Percentiles rank a stretch among this genome's conserved stretches.
Conservation (phyloP, 129 eudicot genomes). For the Helichrysum umbraculigerum region DNA sequence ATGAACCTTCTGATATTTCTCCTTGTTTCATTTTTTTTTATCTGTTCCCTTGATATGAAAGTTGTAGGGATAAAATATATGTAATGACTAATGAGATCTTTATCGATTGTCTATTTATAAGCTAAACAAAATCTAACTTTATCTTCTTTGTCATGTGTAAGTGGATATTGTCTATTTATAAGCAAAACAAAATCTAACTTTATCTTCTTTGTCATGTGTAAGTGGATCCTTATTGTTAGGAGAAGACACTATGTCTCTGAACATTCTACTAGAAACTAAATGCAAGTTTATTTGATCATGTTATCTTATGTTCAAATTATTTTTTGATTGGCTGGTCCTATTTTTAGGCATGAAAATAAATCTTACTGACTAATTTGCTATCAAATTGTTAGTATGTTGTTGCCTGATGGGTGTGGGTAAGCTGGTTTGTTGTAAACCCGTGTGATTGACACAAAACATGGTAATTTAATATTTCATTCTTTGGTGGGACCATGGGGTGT, state of each 20-base stretch:
- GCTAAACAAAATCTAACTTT: background rate
- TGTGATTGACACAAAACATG: background rate
- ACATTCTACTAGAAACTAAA: background rate
- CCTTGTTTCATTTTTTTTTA: constrained; percentile 34
- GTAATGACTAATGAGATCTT: constrained; percentile 6
- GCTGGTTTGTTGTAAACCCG: background rate
- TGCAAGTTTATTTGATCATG: background rate
- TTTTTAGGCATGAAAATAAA: background rate
- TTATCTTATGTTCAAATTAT: too few species aligned
- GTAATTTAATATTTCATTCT: background rate
- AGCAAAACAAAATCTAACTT: background rate
- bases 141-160: background rate
- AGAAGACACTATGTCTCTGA: background rate
- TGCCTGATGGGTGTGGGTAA: background rate
- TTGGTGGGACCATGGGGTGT: constrained; percentile 7
- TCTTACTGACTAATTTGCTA: background rate
- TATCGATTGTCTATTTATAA: background rate
- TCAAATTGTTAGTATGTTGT: background rate
- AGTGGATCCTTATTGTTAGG: background rate
- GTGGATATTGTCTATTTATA: background rate
- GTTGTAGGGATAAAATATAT: background rate
- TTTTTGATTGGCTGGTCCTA: background rate
- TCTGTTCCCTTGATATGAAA: background rate
- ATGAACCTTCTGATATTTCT: constrained; percentile 31
- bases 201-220: background rate